Evolutionary conservation across 2,329 filamentous ascomycete species (phyloP), one percentile per base, ranked within the genome.

Genomic region (Cucurbitaria berberidis): DNA sequence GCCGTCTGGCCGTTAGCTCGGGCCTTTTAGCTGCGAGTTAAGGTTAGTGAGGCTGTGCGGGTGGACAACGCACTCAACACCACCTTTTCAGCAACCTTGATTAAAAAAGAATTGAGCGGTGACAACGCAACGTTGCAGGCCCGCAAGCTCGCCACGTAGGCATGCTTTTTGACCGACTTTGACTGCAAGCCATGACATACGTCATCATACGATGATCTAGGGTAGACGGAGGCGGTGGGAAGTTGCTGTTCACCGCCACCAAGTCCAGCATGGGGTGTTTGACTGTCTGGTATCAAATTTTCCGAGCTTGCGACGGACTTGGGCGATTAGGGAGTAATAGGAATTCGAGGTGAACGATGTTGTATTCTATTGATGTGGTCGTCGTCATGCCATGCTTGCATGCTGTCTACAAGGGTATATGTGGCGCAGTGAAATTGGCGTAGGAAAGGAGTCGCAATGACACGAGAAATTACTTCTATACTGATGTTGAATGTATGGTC

Each of bases 221-320:
- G 60, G 63, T 62, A 62, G 52, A 62, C 53, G 57, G 55, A 48
- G 59, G 63, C 60, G 63, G 55, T 60, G 54, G 59, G 55, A 46
- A 32, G 45, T 49, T 56, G 60, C 54, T 61, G 53, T 69, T 68
- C 67, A 70, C 67, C 67, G 67, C 67, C 60, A 66, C 59, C 39
- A 41, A 52, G 41, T 32, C 30, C 27, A 42, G 50, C 63, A 63
- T 61, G 63, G 58, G 50, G 59, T 59, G 63, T 65, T 62, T 45
- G 57, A 55, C 51, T 49, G 52, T 53, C 26, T 59, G 45, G 45
- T 45, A 48, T 52, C 41, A 48, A 46, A 53, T 45, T 45, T 49
- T 59, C 53, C 45, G 51, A 56, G 45, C 57, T 45, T 46, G 36
- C n/a, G 21, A 45, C 40, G 42, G 42, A 50, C 26, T 39, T 30